Conservation (phyloP, 2,329 filamentous ascomycete species). For the Pestalotiopsis sp. region DNA sequence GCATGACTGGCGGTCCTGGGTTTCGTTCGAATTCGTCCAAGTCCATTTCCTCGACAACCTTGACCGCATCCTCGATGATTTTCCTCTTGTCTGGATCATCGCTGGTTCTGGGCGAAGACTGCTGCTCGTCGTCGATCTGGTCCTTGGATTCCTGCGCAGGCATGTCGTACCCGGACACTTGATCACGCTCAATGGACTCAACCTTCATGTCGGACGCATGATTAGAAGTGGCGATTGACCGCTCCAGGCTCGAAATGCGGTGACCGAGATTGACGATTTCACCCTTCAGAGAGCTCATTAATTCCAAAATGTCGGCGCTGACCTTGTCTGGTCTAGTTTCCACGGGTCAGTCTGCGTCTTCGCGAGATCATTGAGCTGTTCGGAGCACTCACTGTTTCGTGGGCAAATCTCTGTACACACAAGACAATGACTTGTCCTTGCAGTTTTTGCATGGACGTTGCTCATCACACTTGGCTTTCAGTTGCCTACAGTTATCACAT, state of each 20-base stretch:
- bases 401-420: slow-evolving; percentile 87
- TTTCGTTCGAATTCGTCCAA: slow-evolving; percentile 54
- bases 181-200: slow-evolving; percentile 31
- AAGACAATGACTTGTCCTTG: slow-evolving; percentile 81
- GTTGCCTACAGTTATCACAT: slow-evolving; percentile 84
- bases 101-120: slow-evolving; percentile 33
- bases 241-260: slow-evolving; percentile 37
- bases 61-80: slow-evolving; percentile 30
- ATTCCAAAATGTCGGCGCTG: slow-evolving; percentile 62
- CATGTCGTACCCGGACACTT: slow-evolving; percentile 28
- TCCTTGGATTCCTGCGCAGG: slow-evolving; percentile 20
- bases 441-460: slow-evolving; percentile 84
- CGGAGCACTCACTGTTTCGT: slow-evolving; percentile 78
- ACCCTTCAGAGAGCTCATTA: slow-evolving; percentile 40
- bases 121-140: slow-evolving; percentile 20
- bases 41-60: slow-evolving; percentile 36
- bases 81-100: slow-evolving; percentile 15
- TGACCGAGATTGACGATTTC: slow-evolving; percentile 38
- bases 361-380: not conserved
- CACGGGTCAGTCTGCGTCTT: slow-evolving; percentile 15
- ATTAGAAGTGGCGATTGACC: not conserved
- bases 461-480: slow-evolving; percentile 93
- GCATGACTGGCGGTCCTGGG: slow-evolving; percentile 54
- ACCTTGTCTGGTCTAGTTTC: slow-evolving; percentile 60
- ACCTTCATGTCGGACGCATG: slow-evolving; percentile 29